These are phyloP conservation scores for Aspergillus saccharolyticus DNA, from an alignment of 495 filamentous ascomycete genomes.

Conservation along the genomic window DNA sequence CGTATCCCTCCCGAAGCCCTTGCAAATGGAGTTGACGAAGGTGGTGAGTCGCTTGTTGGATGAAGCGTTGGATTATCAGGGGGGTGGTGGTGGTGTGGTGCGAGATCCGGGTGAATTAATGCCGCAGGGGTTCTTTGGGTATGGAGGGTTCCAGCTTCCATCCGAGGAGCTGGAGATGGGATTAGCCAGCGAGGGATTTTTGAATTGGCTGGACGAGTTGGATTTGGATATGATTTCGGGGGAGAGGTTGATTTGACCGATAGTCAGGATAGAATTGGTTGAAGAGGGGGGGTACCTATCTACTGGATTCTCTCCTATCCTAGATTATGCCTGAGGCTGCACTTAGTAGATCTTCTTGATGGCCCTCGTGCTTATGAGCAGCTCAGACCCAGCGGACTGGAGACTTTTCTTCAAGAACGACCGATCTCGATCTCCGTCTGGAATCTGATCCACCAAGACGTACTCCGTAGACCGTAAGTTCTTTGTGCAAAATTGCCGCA, in stretches of 20 bases:
- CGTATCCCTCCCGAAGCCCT: background rate
- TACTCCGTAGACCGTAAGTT: no score
- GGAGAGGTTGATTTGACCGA: background rate
- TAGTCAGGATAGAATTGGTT: no score
- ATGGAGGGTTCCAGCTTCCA: background rate
- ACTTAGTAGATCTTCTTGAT: no score
- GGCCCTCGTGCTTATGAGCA: no score
- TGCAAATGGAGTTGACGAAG: slow-evolving; percentile 11
- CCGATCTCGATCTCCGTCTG: no score
- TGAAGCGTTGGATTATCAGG: slow-evolving; percentile 9
- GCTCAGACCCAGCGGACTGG: no score
- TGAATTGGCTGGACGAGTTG: slow-evolving; percentile 7
- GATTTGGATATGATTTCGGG: background rate
- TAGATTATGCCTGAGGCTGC: no score
- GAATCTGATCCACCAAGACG: no score
- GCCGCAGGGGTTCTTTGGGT: background rate
- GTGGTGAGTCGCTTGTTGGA: slow-evolving; percentile 9
- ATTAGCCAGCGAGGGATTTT: slow-evolving; percentile 2
- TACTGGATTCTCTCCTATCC: no score
- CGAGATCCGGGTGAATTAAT: background rate
- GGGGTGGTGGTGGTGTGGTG: background rate
- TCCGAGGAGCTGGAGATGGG: background rate
- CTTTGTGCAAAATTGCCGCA: no score
- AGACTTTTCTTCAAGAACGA: no score
- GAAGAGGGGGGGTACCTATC: no score